Conservation (phyloP, 164 flowering plant genomes). For the Vitis cinerea region DNA sequence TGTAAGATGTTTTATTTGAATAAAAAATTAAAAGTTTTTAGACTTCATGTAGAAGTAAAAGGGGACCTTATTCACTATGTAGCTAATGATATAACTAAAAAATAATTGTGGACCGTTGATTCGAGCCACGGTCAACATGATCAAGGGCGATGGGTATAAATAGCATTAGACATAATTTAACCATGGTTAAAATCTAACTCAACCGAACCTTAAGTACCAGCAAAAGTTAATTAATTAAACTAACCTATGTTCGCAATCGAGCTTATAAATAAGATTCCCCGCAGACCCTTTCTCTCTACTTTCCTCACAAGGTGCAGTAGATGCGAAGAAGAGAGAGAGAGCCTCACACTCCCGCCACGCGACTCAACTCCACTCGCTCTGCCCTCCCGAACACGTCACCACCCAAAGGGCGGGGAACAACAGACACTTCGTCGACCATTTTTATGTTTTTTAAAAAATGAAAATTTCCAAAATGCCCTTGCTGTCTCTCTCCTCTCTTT, state of each 20-base stretch:
- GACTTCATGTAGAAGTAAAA: too few species aligned
- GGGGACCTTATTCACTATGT: too few species aligned
- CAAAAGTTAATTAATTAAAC: background rate
- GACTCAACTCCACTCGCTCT: conserved; percentile 10
- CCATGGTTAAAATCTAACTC: background rate
- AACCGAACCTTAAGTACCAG: background rate
- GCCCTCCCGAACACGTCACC: conserved; percentile 26
- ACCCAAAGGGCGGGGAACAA: conserved; percentile 28
- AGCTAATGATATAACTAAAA: too few species aligned
- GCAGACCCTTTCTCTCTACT: background rate
- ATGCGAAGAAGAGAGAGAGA: background rate
- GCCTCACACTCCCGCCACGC: conserved; percentile 8
- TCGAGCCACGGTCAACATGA: too few species aligned
- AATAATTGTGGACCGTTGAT: too few species aligned
- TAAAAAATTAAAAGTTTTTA: too few species aligned
- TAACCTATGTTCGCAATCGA: background rate
- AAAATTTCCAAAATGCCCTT: background rate
- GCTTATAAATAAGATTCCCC: conserved; percentile 1
- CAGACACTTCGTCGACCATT: conserved; percentile 4
- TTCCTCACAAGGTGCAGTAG: background rate
- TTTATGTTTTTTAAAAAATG: background rate
- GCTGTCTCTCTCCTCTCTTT: conserved; percentile 1
- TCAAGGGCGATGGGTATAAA: background rate
- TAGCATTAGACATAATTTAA: background rate
- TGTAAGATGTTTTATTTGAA: too few species aligned